phyloP scores from a whole-genome alignment of 2,329 filamentous ascomycete species.

The Aspergillus aculeatus region DNA sequence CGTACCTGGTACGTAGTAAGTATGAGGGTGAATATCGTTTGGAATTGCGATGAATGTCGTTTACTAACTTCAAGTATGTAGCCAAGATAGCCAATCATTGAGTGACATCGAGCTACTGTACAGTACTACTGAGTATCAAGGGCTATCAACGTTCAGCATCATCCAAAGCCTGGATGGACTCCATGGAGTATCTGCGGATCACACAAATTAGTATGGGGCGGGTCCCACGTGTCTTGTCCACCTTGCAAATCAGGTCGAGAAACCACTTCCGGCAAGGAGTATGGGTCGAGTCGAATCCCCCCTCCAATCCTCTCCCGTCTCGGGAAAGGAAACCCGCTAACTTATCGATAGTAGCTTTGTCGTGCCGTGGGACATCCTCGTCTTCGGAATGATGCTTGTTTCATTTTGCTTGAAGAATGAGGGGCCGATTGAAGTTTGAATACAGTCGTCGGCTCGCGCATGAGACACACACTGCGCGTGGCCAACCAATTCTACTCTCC shows the following conservation, averaged over 20 bases:
- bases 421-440: neutral
- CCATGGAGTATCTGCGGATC: too few relatives aligned
- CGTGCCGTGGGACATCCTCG: neutral
- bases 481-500: neutral
- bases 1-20: neutral
- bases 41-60: too few relatives aligned
- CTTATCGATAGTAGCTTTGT: neutral
- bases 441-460: neutral
- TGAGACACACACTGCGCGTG: neutral
- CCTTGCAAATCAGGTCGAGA: conserved; percentile 20
- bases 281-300: conserved; percentile 7
- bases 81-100: neutral
- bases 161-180: too few relatives aligned
- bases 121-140: too few relatives aligned
- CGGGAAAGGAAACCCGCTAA: conserved; percentile 9
- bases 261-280: conserved; percentile 15
- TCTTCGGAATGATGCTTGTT: too few relatives aligned
- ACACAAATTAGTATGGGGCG: neutral
- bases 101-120: neutral
- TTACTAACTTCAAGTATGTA: too few relatives aligned
- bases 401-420: too few relatives aligned
- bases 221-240: conserved; percentile 14
- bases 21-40: neutral
- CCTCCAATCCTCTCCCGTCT: conserved; percentile 6
- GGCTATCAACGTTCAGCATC: too few relatives aligned